phyloP scores from a whole-genome alignment of 1,284 basidiomycete species.

The Puccinia hordei region DNA sequence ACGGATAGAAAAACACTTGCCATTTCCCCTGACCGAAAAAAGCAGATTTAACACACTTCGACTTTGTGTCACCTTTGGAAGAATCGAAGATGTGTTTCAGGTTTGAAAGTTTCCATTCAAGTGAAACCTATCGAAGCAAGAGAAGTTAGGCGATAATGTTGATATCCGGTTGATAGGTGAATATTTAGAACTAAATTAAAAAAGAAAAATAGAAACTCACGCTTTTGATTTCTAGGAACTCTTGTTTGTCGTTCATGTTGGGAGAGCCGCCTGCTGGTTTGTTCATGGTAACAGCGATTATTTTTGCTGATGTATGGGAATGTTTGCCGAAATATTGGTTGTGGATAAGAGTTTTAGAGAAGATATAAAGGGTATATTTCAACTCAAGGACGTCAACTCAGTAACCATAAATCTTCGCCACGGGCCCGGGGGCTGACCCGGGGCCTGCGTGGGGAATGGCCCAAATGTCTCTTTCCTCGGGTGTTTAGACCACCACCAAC shows the following conservation, averaged over 20 bases:
- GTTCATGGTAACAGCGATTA: neutral
- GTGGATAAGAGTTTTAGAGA: neutral
- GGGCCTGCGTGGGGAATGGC: too few relatives aligned
- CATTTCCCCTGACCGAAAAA: slow-evolving; percentile 55
- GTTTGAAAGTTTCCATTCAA: slow-evolving; percentile 58
- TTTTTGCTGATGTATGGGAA: neutral
- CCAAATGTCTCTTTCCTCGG: too few relatives aligned
- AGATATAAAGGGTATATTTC: too few relatives aligned
- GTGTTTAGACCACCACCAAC: too few relatives aligned
- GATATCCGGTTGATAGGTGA: neutral
- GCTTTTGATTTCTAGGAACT: slow-evolving; percentile 44
- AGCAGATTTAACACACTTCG: slow-evolving; percentile 59
- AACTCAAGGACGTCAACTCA: too few relatives aligned
- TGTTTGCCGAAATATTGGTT: neutral
- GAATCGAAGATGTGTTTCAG: slow-evolving; percentile 59
- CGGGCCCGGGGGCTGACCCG: too few relatives aligned
- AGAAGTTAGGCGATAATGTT: neutral
- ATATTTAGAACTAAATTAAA: too few relatives aligned
- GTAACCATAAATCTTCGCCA: too few relatives aligned
- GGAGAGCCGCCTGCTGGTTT: slow-evolving; percentile 4
- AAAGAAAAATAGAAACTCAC: neutral
- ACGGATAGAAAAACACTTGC: slow-evolving; percentile 58
- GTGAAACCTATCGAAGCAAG: slow-evolving; percentile 52
- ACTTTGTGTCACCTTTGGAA: slow-evolving; percentile 59
- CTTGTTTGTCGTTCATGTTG: slow-evolving; percentile 21